Conservation (phyloP, 805 yeast genomes). For the Spathaspora sp. region DNA sequence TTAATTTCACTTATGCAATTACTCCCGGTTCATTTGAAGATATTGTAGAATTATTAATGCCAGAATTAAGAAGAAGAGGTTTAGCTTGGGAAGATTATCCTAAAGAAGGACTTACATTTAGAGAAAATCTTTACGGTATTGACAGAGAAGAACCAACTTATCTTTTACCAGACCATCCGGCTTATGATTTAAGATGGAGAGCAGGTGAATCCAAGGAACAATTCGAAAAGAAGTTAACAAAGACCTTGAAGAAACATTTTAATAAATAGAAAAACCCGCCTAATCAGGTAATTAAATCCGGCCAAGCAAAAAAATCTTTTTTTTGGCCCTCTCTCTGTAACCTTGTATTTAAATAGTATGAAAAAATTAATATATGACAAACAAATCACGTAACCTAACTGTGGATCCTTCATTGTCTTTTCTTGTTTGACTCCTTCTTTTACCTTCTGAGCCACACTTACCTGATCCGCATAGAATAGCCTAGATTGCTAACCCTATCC, state of each 20-base stretch:
- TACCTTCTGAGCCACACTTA: background rate
- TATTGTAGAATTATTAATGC: conserved; percentile 31
- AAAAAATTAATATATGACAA: too few relatives aligned
- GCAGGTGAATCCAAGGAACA: conserved; percentile 23
- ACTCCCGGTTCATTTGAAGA: conserved; percentile 35
- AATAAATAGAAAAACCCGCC: background rate
- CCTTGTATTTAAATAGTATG: background rate
- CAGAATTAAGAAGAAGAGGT: conserved; percentile 34
- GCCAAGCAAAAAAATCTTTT: background rate
- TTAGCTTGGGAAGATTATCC: conserved; percentile 35
- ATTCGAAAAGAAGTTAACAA: conserved; percentile 15
- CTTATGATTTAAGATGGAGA: conserved; percentile 21
- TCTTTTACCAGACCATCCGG: conserved; percentile 16
- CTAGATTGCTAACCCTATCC: background rate
- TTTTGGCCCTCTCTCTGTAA: background rate
- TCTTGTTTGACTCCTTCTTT: background rate
- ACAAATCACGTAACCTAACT: background rate
- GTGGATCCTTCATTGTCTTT: background rate
- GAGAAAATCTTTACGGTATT: conserved; percentile 33
- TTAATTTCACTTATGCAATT: conserved; percentile 36
- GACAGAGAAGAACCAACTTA: conserved; percentile 17
- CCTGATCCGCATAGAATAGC: background rate
- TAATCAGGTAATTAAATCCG: background rate
- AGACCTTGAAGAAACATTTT: conserved; percentile 3
- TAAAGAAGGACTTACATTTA: conserved; percentile 27